Percentiles rank a stretch among this genome's conserved stretches.
Conservation (phyloP, 106 monocot species). For the Amphibolis antarctica region DNA sequence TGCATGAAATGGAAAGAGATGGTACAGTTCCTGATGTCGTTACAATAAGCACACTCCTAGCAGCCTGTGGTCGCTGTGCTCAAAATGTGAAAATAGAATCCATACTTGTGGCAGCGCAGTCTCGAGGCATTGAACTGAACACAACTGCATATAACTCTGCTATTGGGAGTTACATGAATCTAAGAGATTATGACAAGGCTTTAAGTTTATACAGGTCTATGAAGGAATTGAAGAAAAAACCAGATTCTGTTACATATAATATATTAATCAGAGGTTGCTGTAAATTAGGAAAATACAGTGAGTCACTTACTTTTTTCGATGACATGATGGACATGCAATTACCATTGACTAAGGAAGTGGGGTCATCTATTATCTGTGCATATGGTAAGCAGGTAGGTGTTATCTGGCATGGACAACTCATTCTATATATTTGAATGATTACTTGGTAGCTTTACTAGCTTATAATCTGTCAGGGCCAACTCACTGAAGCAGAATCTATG, state of each 20-base stretch:
- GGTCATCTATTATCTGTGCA: constrained; percentile 80
- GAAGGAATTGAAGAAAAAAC: constrained; percentile 52
- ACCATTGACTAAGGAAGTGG: constrained; percentile 78
- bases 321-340: constrained; percentile 61
- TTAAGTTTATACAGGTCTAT: constrained; percentile 50
- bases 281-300: constrained; percentile 60
- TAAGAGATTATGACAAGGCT: constrained; percentile 71
- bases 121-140: constrained; percentile 60
- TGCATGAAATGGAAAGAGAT: constrained; percentile 49
- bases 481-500: constrained; percentile 65
- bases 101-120: constrained; percentile 57
- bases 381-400: constrained; percentile 69
- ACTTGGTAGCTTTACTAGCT: not conserved
- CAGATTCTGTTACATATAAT: constrained; percentile 62
- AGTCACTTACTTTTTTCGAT: constrained; percentile 58
- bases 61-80: constrained; percentile 64
- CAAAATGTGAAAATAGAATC: constrained; percentile 57
- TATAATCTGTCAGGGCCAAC: constrained; percentile 47
- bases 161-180: constrained; percentile 72
- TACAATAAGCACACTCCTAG: constrained; percentile 90
- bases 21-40: constrained; percentile 63
- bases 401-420: not conserved
- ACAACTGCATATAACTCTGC: constrained; percentile 79
- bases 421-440: not conserved
- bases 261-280: constrained; percentile 75